Evolutionary conservation across 352 stramenopile species (phyloP), one percentile per base, ranked within the genome.

Genomic region (Phytophthora fragariae): DNA sequence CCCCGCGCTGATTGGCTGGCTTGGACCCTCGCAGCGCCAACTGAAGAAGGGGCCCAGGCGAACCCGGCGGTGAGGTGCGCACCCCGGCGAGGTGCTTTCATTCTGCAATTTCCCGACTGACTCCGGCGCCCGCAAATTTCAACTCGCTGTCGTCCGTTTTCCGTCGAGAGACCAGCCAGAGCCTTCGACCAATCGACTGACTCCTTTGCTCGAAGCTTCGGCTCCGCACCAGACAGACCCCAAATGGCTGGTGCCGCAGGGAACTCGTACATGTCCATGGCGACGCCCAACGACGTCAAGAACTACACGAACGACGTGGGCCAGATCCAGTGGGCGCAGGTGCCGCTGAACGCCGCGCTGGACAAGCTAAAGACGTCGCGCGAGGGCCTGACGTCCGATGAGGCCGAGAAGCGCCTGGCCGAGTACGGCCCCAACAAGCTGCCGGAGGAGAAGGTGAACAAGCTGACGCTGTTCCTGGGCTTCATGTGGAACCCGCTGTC

Each of bases 221-320:
- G 62, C 66, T 31, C 24, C 44, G 44, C 67, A 75, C 63, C 66
- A 79, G 59, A 75, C 72, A 75, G 35, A 70, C 57, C 55, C 58
- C 83, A 68, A 73, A 90, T 92, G 82, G 82, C 82, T 73, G 79
- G 77, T 69, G 81, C 59, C 61, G 57, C 52, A 66, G 73, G 75
- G 37, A 44, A 24, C 70, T 90, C 82, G 72, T 91, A 91, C 80
- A 90, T 91, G 85, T 91, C 84, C 53, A 52, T 52, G 44, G 44
- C 44, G 15, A 3, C 15, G 7, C n/a, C 15, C 49, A 14, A 56
- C n/a, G 91, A 92, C 68, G 56, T 80, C 62, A 92, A 55, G 49
- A 91, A 98, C 60, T 86, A 97, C 62, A 86, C 97, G 79, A 93
- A 99, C 83, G 96, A 98, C 5, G 6, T 63, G 39, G 57, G 57